Conservation (phyloP, 2,329 filamentous ascomycete genomes). For the Helminthosporium solani region DNA sequence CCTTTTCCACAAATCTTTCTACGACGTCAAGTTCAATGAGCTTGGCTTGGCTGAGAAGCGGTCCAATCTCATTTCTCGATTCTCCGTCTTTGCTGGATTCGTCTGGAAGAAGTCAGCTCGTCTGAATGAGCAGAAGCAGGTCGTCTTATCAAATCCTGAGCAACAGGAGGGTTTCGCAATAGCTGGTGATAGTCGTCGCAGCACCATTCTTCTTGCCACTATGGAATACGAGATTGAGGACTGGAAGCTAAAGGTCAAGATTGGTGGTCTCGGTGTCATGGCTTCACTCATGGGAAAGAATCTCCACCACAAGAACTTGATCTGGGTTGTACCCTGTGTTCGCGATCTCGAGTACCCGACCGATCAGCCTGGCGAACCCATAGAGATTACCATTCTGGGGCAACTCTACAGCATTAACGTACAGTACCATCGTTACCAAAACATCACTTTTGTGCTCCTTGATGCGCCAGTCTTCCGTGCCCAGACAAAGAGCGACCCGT, state of each 20-base stretch:
- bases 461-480: constrained; percentile 67
- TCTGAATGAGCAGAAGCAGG: constrained; percentile 5
- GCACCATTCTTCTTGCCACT: constrained; percentile 66
- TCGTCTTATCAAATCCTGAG: constrained; percentile 6
- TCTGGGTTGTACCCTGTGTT: constrained; percentile 57
- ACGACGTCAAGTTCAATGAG: constrained; percentile 64
- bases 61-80: constrained; percentile 6
- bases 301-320: constrained; percentile 63
- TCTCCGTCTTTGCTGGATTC: constrained; percentile 1
- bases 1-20: constrained; percentile 62
- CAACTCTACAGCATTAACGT: constrained; percentile 62
- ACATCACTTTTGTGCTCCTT: constrained; percentile 68
- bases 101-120: constrained; percentile 3
- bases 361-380: constrained; percentile 60
- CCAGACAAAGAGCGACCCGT: constrained; percentile 63
- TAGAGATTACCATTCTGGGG: constrained; percentile 63
- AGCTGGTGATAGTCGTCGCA: constrained; percentile 24
- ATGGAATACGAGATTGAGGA: constrained; percentile 74
- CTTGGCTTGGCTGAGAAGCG: constrained; percentile 56
- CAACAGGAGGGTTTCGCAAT: constrained; percentile 16
- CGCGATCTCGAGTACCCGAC: constrained; percentile 64
- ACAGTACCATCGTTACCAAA: constrained; percentile 63
- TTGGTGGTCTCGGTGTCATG: constrained; percentile 70
- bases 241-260: constrained; percentile 71
- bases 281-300: constrained; percentile 68